Evolutionary conservation across 1,284 basidiomycete species (phyloP).

Genomic region (Gymnopus androsaceus): DNA sequence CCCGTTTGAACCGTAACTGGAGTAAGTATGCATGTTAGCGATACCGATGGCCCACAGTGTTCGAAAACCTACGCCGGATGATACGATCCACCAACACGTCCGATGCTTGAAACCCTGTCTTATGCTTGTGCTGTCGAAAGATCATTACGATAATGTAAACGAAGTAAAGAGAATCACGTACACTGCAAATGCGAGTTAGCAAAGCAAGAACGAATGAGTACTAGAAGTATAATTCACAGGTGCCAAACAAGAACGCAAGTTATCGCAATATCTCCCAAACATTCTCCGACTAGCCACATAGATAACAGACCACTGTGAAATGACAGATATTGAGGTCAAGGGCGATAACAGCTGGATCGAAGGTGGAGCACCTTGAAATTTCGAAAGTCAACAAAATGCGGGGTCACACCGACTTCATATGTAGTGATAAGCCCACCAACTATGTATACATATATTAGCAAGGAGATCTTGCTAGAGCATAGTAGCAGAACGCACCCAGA

Average conservation of each 20-base stretch:
- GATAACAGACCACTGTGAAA: slow-evolving; percentile 25
- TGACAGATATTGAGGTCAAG: not conserved
- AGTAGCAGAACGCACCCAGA: slow-evolving; percentile 18
- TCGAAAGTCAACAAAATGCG: slow-evolving; percentile 34
- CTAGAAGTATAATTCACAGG: slow-evolving; percentile 29
- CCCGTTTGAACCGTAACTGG: slow-evolving; percentile 43
- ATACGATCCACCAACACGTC: slow-evolving; percentile 37
- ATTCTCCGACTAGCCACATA: slow-evolving; percentile 34
- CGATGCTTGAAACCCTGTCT: slow-evolving; percentile 32
- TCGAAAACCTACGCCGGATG: slow-evolving; percentile 39
- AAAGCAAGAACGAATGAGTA: not conserved
- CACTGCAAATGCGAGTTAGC: not conserved
- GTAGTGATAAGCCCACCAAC: slow-evolving; percentile 32
- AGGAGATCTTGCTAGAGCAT: not conserved
- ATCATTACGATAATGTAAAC: not conserved
- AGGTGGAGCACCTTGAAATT: slow-evolving; percentile 26
- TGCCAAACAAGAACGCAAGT: slow-evolving; percentile 36
- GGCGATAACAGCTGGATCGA: not conserved
- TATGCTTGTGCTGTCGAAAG: slow-evolving; percentile 38
- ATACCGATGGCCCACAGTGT: not conserved
- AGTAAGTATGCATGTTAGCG: not conserved
- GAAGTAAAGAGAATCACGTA: not conserved
- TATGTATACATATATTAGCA: slow-evolving; percentile 15
- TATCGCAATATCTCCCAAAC: slow-evolving; percentile 37
- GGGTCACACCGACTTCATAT: slow-evolving; percentile 25